Percentiles rank a stretch among this genome's conserved stretches.
These are phyloP conservation scores for Lichtheimia corymbifera DNA, from an alignment of 371 early-diverging fungal species.

Conservation along the genomic window DNA sequence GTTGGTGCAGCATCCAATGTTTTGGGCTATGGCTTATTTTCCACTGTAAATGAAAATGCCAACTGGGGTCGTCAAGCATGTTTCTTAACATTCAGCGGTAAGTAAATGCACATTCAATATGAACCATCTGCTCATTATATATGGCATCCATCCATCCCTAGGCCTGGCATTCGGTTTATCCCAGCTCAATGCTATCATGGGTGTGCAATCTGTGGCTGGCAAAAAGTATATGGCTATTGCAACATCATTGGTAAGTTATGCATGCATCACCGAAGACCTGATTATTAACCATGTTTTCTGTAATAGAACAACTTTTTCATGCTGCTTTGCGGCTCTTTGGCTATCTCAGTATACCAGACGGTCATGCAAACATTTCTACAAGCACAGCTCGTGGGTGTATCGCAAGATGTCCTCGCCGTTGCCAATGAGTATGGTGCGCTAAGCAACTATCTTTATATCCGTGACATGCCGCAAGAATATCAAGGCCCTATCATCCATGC, in stretches of 20 bases:
- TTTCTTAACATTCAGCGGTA: constrained; percentile 32
- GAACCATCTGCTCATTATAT: no score
- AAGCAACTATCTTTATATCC: constrained; percentile 30
- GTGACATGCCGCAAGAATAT: constrained; percentile 29
- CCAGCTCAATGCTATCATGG: constrained; percentile 63
- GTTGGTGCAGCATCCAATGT: constrained; percentile 34
- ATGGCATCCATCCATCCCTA: constrained; percentile 5
- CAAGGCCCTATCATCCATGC: constrained; percentile 49
- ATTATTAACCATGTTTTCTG: background rate
- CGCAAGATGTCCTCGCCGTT: constrained; percentile 14
- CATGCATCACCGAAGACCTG: background rate
- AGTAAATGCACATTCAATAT: background rate
- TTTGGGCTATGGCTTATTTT: constrained; percentile 44
- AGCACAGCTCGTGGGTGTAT: constrained; percentile 17
- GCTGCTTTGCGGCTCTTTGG: constrained; percentile 38
- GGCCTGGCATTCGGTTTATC: constrained; percentile 61
- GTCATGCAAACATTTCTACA: constrained; percentile 21
- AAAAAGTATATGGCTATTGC: constrained; percentile 62
- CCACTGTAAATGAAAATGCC: constrained; percentile 32
- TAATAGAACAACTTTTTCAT: constrained; percentile 32
- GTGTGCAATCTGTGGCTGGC: constrained; percentile 55
- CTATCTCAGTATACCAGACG: constrained; percentile 39
- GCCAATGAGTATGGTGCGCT: constrained; percentile 32
- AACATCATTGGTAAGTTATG: constrained; percentile 49
- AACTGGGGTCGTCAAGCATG: constrained; percentile 43